These are phyloP conservation scores for Amauroascus niger DNA, from an alignment of 2,329 filamentous ascomycete species.

Conservation along the genomic window DNA sequence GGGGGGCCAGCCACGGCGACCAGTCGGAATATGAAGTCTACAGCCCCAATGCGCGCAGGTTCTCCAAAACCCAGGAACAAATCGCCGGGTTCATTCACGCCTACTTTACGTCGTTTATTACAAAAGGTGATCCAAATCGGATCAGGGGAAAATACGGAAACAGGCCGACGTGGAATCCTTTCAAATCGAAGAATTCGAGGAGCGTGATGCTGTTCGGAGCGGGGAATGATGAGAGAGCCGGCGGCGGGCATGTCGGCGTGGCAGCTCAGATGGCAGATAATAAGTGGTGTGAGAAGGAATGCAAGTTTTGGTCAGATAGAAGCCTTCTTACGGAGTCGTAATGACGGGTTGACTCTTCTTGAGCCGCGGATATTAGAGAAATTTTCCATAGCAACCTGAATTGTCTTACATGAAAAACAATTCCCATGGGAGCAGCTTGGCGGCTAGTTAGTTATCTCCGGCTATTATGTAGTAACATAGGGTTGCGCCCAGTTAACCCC, in stretches of 20 bases:
- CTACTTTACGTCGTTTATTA: constrained; percentile 44
- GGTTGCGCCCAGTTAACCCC: neutral
- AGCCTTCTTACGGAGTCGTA: constrained; percentile 17
- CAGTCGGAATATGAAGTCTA: constrained; percentile 43
- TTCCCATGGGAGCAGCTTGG: too few relatives aligned
- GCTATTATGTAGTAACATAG: neutral
- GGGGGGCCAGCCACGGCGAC: constrained; percentile 42
- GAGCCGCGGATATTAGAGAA: too few relatives aligned
- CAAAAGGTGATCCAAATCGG: constrained; percentile 39
- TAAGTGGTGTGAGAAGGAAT: constrained; percentile 38
- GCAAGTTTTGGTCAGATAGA: constrained; percentile 39
- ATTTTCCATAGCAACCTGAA: too few relatives aligned
- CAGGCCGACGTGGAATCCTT: constrained; percentile 33
- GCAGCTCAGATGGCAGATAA: constrained; percentile 35
- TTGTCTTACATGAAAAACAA: too few relatives aligned
- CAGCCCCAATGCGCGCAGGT: constrained; percentile 26
- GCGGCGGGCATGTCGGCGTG: constrained; percentile 31
- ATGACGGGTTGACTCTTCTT: neutral
- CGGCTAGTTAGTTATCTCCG: neutral
- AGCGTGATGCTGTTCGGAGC: constrained; percentile 40
- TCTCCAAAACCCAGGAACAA: constrained; percentile 36
- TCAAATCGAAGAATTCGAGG: constrained; percentile 21
- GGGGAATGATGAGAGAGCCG: constrained; percentile 43
- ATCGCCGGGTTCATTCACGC: constrained; percentile 38
- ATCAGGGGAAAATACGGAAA: constrained; percentile 22